A percentile compares a stretch with the other conserved stretches of the same genome.
phyloP scores from a whole-genome alignment of 495 filamentous ascomycete species.

The Acidiella bohemica region DNA sequence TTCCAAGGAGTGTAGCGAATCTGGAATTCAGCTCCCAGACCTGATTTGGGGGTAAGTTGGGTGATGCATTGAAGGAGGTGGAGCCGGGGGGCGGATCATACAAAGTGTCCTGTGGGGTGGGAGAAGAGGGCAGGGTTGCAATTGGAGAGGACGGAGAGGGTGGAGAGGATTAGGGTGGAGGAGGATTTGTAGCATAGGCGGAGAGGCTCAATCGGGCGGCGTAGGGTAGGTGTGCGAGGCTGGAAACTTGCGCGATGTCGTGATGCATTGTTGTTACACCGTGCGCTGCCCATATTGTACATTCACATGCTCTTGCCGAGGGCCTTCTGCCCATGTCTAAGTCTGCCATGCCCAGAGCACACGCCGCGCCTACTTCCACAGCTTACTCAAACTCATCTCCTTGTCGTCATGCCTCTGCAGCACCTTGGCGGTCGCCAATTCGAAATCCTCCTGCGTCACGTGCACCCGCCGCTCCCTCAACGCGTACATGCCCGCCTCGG shows the following conservation, averaged over 20 bases:
- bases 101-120: slow-evolving; percentile 23
- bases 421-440: slow-evolving; percentile 96
- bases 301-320: too few relatives aligned
- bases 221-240: slow-evolving; percentile 12
- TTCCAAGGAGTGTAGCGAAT: slow-evolving; percentile 21
- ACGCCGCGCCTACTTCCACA: slow-evolving; percentile 76
- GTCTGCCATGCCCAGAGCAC: too few relatives aligned
- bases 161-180: slow-evolving; percentile 3
- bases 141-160: slow-evolving; percentile 19
- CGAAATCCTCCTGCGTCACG: slow-evolving; percentile 98
- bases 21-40: slow-evolving; percentile 18
- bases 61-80: slow-evolving; percentile 19
- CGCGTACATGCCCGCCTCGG: slow-evolving; percentile 95
- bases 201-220: slow-evolving; percentile 7
- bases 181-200: slow-evolving; percentile 11
- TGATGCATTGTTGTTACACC: too few relatives aligned
- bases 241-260: too few relatives aligned
- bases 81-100: slow-evolving; percentile 22
- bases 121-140: slow-evolving; percentile 23
- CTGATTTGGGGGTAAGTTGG: slow-evolving; percentile 13
- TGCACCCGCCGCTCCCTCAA: slow-evolving; percentile 89
- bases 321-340: too few relatives aligned
- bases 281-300: too few relatives aligned
- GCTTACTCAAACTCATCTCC: slow-evolving; percentile 74
- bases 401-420: slow-evolving; percentile 99